Conservation (phyloP, 805 yeast species). For the Saturnispora mendoncae region DNA sequence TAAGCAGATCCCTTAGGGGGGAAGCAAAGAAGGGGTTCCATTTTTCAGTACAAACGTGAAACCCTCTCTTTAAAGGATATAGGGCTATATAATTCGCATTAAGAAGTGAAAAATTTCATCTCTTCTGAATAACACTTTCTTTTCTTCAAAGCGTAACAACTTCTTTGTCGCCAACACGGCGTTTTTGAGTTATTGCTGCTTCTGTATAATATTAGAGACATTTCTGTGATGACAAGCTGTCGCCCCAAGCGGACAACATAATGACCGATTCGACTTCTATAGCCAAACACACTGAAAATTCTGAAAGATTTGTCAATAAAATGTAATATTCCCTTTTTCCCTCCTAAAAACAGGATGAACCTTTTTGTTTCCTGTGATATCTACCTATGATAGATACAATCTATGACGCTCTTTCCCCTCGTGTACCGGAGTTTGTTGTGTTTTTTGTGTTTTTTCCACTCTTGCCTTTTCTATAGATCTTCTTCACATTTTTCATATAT, state of each 20-base stretch:
- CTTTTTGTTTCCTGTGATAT: neutral
- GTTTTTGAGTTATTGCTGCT: neutral
- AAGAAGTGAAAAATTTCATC: neutral
- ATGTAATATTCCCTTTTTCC: neutral
- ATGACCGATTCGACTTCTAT: conserved; percentile 59
- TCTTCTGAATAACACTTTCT: neutral
- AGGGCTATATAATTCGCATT: too few relatives aligned
- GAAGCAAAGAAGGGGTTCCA: neutral
- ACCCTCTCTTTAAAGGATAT: neutral
- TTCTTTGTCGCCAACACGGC: neutral
- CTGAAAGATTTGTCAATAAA: conserved; percentile 33
- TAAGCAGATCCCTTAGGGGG: conserved; percentile 30
- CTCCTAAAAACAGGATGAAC: too few relatives aligned
- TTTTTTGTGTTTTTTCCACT: too few relatives aligned
- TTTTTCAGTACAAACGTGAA: too few relatives aligned
- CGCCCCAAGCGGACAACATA: conserved; percentile 64
- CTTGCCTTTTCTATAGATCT: too few relatives aligned
- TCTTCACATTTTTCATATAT: too few relatives aligned
- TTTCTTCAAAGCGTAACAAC: neutral
- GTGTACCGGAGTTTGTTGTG: too few relatives aligned
- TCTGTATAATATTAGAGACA: neutral
- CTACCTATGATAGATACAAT: too few relatives aligned
- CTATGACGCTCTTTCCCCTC: too few relatives aligned
- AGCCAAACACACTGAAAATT: conserved; percentile 59
- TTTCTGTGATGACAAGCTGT: conserved; percentile 53